Percentiles rank a stretch among this genome's conserved stretches.
Evolutionary conservation across 495 filamentous ascomycete genomes (phyloP).

Genomic region (Clohesyomyces aquaticus): DNA sequence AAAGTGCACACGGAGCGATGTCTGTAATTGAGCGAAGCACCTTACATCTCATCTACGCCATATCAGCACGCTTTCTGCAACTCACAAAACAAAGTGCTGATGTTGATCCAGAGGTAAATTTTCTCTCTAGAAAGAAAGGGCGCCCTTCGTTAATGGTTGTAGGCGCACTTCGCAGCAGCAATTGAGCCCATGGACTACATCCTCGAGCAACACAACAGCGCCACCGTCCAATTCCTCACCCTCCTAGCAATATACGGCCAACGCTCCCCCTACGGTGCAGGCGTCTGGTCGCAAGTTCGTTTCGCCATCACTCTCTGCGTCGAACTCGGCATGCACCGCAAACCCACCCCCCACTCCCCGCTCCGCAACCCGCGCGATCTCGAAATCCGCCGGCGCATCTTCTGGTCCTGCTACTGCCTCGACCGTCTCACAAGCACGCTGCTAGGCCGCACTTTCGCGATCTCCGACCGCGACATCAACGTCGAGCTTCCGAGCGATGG

Average conservation of each 20-base stretch:
- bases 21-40: conserved; percentile 22
- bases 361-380: conserved; percentile 19
- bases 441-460: conserved; percentile 26
- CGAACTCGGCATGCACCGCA: conserved; percentile 30
- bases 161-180: conserved; percentile 25
- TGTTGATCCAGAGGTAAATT: conserved; percentile 19
- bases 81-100: conserved; percentile 26
- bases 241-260: conserved; percentile 27
- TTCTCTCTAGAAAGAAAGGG: neutral
- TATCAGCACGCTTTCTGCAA: conserved; percentile 24
- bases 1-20: conserved; percentile 20
- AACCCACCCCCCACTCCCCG: conserved; percentile 17
- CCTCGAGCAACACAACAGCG: conserved; percentile 23
- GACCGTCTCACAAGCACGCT: conserved; percentile 29
- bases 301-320: conserved; percentile 29
- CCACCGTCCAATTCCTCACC: conserved; percentile 26
- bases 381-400: conserved; percentile 22
- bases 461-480: conserved; percentile 31
- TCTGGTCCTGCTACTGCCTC: conserved; percentile 32
- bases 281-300: conserved; percentile 32
- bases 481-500: conserved; percentile 28
- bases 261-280: conserved; percentile 26
- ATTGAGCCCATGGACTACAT: conserved; percentile 29
- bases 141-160: neutral
- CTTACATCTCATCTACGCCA: conserved; percentile 30